These are phyloP conservation scores for Sporothrix schenckii DNA, from an alignment of 2,329 filamentous ascomycete species.

Conservation along the genomic window DNA sequence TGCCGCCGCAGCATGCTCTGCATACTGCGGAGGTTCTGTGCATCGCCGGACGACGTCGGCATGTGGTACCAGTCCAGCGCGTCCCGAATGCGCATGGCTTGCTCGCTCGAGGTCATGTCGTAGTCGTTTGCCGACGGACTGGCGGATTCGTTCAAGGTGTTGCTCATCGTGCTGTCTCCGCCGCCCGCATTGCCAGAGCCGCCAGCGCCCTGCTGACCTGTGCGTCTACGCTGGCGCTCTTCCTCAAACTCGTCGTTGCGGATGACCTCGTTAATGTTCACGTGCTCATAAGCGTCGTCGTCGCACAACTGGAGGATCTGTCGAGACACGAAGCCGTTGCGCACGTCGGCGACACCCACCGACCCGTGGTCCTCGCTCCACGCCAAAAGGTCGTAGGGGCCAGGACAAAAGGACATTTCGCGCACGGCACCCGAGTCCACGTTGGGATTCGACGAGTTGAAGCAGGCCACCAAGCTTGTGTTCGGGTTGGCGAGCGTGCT, in stretches of 20 bases:
- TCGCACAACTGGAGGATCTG: conserved; percentile 69
- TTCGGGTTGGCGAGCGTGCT: conserved; percentile 49
- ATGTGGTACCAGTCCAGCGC: conserved; percentile 52
- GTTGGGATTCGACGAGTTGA: conserved; percentile 75
- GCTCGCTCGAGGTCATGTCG: conserved; percentile 38
- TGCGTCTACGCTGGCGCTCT: conserved; percentile 46
- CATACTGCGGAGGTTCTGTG: conserved; percentile 54
- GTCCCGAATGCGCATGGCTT: conserved; percentile 43
- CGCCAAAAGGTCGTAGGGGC: conserved; percentile 84
- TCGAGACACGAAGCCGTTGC: conserved; percentile 66
- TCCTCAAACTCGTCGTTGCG: conserved; percentile 47
- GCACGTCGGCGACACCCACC: conserved; percentile 73
- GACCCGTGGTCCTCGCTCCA: conserved; percentile 89
- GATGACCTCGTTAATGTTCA: conserved; percentile 51
- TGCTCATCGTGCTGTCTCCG: neutral
- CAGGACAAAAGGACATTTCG: conserved; percentile 89
- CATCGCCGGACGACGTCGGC: conserved; percentile 58
- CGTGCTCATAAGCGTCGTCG: conserved; percentile 57
- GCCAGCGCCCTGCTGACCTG: conserved; percentile 48
- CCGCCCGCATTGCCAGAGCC: neutral
- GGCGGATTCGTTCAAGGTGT: neutral
- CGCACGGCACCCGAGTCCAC: conserved; percentile 77
- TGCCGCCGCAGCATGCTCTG: conserved; percentile 10
- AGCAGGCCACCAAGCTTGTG: conserved; percentile 71
- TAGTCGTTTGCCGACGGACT: conserved; percentile 12